phyloP scores from a whole-genome alignment of 495 filamentous ascomycete species.

The Xylona heveae region DNA sequence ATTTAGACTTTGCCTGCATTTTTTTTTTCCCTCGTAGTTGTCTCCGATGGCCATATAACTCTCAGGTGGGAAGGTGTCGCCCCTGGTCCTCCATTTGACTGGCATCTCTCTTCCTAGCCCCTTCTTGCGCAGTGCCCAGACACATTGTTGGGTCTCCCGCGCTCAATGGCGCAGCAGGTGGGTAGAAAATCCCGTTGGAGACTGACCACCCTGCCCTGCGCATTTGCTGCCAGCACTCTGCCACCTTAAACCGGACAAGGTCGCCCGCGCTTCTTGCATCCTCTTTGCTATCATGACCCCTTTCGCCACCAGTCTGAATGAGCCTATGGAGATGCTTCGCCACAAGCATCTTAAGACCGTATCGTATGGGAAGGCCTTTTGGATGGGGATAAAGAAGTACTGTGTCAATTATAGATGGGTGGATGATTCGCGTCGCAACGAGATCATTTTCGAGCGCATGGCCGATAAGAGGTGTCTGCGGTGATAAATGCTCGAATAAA shows the following conservation, averaged over 20 bases:
- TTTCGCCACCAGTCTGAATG: slow-evolving; percentile 39
- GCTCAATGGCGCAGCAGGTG: no score
- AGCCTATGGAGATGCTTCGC: slow-evolving; percentile 39
- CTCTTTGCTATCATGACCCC: slow-evolving; percentile 62
- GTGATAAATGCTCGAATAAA: slow-evolving; percentile 46
- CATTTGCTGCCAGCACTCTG: slow-evolving; percentile 40
- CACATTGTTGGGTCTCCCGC: no score
- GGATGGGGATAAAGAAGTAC: slow-evolving; percentile 63
- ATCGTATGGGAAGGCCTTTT: slow-evolving; percentile 50
- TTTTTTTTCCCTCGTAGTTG: no score
- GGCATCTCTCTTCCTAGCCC: no score
- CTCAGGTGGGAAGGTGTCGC: no score
- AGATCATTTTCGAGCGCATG: slow-evolving; percentile 94
- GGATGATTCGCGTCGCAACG: slow-evolving; percentile 60
- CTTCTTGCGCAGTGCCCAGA: no score
- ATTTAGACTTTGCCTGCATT: no score
- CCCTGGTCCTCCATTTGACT: no score
- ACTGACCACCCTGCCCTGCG: slow-evolving; percentile 40
- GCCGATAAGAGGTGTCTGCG: slow-evolving; percentile 64
- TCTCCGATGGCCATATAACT: no score
- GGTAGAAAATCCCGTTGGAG: no score
- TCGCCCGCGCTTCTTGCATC: slow-evolving; percentile 80
- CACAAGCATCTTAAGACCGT: slow-evolving; percentile 49
- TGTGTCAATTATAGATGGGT: slow-evolving; percentile 72
- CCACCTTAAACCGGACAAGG: slow-evolving; percentile 46